These are phyloP conservation scores for Mucor racemosus DNA, from an alignment of 371 early-diverging fungal genomes.

Conservation along the genomic window DNA sequence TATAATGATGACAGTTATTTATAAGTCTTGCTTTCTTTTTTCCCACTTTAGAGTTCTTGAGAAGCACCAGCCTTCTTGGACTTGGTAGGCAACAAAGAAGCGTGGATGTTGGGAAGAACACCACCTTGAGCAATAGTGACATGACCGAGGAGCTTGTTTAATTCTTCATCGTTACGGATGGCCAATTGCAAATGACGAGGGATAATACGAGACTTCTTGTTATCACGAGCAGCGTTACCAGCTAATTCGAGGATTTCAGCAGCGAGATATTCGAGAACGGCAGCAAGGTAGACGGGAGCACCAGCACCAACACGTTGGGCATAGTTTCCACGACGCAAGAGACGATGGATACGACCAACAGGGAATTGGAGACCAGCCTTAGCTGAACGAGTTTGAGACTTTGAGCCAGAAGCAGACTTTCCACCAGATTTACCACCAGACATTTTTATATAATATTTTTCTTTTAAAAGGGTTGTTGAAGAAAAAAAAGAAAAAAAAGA, in stretches of 20 bases:
- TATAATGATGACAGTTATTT: slow-evolving; percentile 10
- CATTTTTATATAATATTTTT: slow-evolving; percentile 27
- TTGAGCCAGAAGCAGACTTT: slow-evolving; percentile 58
- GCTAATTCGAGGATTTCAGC: slow-evolving; percentile 97
- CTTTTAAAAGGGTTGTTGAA: slow-evolving; percentile 15
- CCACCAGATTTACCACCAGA: slow-evolving; percentile 61
- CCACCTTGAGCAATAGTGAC: slow-evolving; percentile 91
- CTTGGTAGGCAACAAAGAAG: slow-evolving; percentile 74
- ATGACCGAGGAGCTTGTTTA: slow-evolving; percentile 92
- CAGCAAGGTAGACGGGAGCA: slow-evolving; percentile 95
- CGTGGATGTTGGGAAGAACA: slow-evolving; percentile 88
- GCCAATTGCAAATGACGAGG: slow-evolving; percentile 91
- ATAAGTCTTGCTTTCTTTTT: slow-evolving; percentile 10
- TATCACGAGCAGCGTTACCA: slow-evolving; percentile 95
- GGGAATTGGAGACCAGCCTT: slow-evolving; percentile 95
- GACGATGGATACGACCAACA: slow-evolving; percentile 96
- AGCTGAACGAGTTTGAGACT: slow-evolving; percentile 72
- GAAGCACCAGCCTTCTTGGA: slow-evolving; percentile 71
- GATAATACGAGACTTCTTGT: slow-evolving; percentile 95
- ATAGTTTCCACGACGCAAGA: slow-evolving; percentile 94
- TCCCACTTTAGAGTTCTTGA: slow-evolving; percentile 47
- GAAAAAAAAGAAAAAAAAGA: slow-evolving; percentile 18
- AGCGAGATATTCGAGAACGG: slow-evolving; percentile 95
- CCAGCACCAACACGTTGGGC: slow-evolving; percentile 94
- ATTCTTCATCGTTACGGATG: slow-evolving; percentile 96